A percentile compares a stretch with the other conserved stretches of the same genome.
Evolutionary conservation across 768 basidiomycete genomes (phyloP).

Genomic region (Termitomyces sp.): DNA sequence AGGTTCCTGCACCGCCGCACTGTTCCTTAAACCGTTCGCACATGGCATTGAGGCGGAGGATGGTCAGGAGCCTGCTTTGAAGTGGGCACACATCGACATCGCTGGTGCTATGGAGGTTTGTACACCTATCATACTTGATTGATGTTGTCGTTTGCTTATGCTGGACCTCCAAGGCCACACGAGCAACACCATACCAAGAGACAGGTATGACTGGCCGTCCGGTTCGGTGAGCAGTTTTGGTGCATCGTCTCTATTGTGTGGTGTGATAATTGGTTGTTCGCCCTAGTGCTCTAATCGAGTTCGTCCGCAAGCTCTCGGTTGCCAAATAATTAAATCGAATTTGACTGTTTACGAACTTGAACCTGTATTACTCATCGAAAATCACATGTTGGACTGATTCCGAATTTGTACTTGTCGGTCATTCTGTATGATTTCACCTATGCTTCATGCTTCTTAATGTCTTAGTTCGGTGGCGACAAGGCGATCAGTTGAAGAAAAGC

Average conservation of each 20-base stretch:
- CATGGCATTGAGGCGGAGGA: slow-evolving; percentile 64
- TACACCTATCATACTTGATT: neutral
- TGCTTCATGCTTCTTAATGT: neutral
- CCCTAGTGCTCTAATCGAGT: slow-evolving; percentile 34
- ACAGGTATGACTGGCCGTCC: slow-evolving; percentile 79
- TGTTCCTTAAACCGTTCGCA: slow-evolving; percentile 83
- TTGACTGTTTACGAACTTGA: too few relatives aligned
- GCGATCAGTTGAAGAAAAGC: neutral
- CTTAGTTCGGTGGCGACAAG: neutral
- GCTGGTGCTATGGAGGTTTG: slow-evolving; percentile 71
- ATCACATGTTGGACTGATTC: neutral
- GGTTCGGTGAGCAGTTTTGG: slow-evolving; percentile 51
- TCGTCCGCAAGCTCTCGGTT: slow-evolving; percentile 27
- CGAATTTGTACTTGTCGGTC: neutral
- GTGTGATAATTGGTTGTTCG: neutral
- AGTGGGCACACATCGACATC: slow-evolving; percentile 89
- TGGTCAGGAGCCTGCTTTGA: slow-evolving; percentile 46
- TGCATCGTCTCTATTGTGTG: neutral
- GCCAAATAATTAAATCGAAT: slow-evolving; percentile 9
- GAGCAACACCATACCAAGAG: slow-evolving; percentile 56
- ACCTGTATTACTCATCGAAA: neutral
- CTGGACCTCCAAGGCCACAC: slow-evolving; percentile 32
- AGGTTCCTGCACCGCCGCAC: slow-evolving; percentile 75
- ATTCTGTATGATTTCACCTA: neutral
- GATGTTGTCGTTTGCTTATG: neutral